Conservation (phyloP, 108 stramenopile species). For the Pseudonitzschia multiseries region DNA sequence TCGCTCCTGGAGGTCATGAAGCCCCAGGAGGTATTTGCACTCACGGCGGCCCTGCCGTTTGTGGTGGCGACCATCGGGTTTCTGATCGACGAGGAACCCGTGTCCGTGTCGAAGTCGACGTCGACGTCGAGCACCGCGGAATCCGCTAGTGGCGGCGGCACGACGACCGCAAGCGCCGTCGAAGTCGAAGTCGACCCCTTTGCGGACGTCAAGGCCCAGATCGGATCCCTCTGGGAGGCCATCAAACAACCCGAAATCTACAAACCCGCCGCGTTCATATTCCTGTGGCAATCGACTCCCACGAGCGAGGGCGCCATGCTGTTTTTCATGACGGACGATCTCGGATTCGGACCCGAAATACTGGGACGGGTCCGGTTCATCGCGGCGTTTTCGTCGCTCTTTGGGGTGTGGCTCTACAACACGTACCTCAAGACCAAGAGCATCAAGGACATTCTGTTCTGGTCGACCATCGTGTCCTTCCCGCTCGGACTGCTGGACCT, state of each 20-base stretch:
- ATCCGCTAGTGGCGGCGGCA: not conserved
- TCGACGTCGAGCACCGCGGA: too few relatives aligned
- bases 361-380: conserved; percentile 86
- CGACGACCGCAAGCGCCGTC: not conserved
- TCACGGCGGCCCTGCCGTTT: conserved; percentile 87
- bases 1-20: conserved; percentile 83
- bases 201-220: conserved; percentile 58
- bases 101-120: conserved; percentile 13
- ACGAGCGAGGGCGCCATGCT: conserved; percentile 91
- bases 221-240: conserved; percentile 73
- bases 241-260: conserved; percentile 79
- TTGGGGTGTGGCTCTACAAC: conserved; percentile 87
- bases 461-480: conserved; percentile 72
- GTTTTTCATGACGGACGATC: conserved; percentile 91
- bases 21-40: conserved; percentile 80
- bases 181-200: not conserved
- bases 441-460: conserved; percentile 84
- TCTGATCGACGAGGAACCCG: conserved; percentile 70
- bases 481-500: conserved; percentile 80
- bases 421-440: conserved; percentile 43
- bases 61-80: conserved; percentile 78
- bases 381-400: conserved; percentile 77
- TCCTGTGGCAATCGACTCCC: conserved; percentile 95
- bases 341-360: conserved; percentile 91
- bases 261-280: conserved; percentile 90